Evolutionary conservation across 2,329 filamentous ascomycete genomes (phyloP), one percentile per base, ranked within the genome.

Genomic region (Trichoderma atroviride): DNA sequence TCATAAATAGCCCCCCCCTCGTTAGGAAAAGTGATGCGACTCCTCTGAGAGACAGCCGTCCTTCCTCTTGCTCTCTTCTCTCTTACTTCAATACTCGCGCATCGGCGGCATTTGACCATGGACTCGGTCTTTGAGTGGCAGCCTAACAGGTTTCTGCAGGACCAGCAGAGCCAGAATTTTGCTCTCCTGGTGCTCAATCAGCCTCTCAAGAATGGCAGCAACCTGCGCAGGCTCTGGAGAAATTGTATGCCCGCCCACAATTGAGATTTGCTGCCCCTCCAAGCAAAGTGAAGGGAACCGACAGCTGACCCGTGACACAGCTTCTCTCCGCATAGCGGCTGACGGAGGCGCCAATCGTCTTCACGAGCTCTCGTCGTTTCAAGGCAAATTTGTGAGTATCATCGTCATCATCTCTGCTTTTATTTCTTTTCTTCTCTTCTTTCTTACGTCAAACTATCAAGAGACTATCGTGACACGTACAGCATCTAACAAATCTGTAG

Each of bases 331-430:
- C 29, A 85, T 98, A 65, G 97, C 94, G 70, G 96, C 94, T 33
- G 96, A 99, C 81, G 96, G 94, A 68, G 96, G 94, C 29, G 94
- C 94, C 57, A 97, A 98, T 76, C 86, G 88, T 47, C 85, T 97
- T 79, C 81, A 84, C 69, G 77, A 84, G 37, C 78, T 84, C 19
- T 81, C 80, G 1, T 81, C 80, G 0, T 81, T 81, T 57, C 78
- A 78, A 50, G 80, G 79, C 43, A 81, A 81, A 73, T 83, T 82
- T 71, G 83, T 84, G 74, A 69, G 81, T 77, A 29, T 29, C 40
- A 3, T 6, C 19, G 1, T 7, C 31, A 58, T 16, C 33, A 9
- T 11, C n/a, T 22, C 14, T 53, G n/a, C 43, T 63, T 33, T 62
- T 62, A 67, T 52, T 57, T 27, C n/a, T 59, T 35, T 27, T 33